These are phyloP conservation scores for Chrysoporthe deuterocubensis DNA, from an alignment of 2,329 filamentous ascomycete species.

Conservation along the genomic window DNA sequence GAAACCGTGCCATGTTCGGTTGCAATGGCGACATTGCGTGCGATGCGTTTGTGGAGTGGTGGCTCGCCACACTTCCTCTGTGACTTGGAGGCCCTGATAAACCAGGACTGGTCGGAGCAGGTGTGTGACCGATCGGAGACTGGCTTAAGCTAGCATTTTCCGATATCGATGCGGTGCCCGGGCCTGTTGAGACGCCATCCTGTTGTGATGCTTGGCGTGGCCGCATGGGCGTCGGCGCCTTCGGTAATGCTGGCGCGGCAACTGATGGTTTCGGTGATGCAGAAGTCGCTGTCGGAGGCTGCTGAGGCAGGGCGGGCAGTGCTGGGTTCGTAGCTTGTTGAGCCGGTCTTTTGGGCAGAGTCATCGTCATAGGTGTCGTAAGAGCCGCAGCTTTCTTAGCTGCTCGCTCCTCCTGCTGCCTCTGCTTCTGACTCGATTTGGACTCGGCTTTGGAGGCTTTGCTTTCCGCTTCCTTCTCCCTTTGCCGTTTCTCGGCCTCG, in stretches of 20 bases:
- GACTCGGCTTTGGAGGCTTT: slow-evolving; percentile 46
- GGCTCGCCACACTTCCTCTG: slow-evolving; percentile 50
- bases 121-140: slow-evolving; percentile 64
- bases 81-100: slow-evolving; percentile 68
- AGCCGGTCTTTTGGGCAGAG: slow-evolving; percentile 46
- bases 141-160: slow-evolving; percentile 59
- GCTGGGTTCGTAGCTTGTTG: slow-evolving; percentile 45
- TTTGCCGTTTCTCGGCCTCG: slow-evolving; percentile 62
- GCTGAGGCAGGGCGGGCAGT: slow-evolving; percentile 62
- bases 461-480: slow-evolving; percentile 49
- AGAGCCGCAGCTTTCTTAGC: slow-evolving; percentile 46
- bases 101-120: slow-evolving; percentile 67
- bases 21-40: slow-evolving; percentile 68
- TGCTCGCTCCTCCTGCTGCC: slow-evolving; percentile 50
- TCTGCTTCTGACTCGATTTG: slow-evolving; percentile 47
- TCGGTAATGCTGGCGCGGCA: slow-evolving; percentile 80
- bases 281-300: slow-evolving; percentile 58
- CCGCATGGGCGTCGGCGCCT: slow-evolving; percentile 79
- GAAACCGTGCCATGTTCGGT: slow-evolving; percentile 50
- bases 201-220: slow-evolving; percentile 81
- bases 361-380: slow-evolving; percentile 38
- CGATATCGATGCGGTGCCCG: slow-evolving; percentile 68
- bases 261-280: slow-evolving; percentile 80
- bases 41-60: slow-evolving; percentile 36
- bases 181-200: slow-evolving; percentile 69